Evolutionary conservation across 2,329 filamentous ascomycete species (phyloP), one percentile per base, ranked within the genome.

Genomic region (Trichoderma polysporum): DNA sequence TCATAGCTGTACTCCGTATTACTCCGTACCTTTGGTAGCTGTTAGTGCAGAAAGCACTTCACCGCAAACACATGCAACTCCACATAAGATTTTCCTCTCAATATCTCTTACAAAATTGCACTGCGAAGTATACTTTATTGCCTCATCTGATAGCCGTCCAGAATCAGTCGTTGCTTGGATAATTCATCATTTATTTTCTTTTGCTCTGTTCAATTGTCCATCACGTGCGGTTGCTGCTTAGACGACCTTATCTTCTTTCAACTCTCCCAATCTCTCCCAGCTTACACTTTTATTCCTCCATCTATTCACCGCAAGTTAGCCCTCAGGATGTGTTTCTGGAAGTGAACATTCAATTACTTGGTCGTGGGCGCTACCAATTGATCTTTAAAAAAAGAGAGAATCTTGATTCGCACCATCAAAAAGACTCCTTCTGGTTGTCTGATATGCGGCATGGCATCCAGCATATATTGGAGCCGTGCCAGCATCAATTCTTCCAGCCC

Each of bases 391-490:
- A 41, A 25, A 45, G 29, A 37, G n/a, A 27, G 4, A 13, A 31
- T 15, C 45, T 53, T 13, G 49, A 63, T 45, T 63, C 25, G 5
- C 49, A 54, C 13, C 25, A 27, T 41, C 59, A 41, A 53, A 39
- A 25, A 60, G 25, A 33, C 52, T 47, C 59, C 56, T 39, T 50
- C 19, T 37, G 58, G 47, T 50, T 52, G 69, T 59, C 61, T 52
- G 59, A 33, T 54, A 67, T 45, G 53, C 62, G 63, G 65, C 66
- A 68, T 71, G 59, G 52, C 69, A 64, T 68, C 54, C 71, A 71
- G 47, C 71, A 84, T 84, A 82, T 79, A 75, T 69, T 75, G 78
- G 76, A 75, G 68, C 69, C 74, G 74, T 71, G 75, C 76, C 70
- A 79, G 76, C 77, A 82, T 78, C 70, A 80, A 78, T 74, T 79